Base-by-base conservation (phyloP, 2,329 filamentous ascomycete species). In the Scedosporium dehoogii region DNA sequence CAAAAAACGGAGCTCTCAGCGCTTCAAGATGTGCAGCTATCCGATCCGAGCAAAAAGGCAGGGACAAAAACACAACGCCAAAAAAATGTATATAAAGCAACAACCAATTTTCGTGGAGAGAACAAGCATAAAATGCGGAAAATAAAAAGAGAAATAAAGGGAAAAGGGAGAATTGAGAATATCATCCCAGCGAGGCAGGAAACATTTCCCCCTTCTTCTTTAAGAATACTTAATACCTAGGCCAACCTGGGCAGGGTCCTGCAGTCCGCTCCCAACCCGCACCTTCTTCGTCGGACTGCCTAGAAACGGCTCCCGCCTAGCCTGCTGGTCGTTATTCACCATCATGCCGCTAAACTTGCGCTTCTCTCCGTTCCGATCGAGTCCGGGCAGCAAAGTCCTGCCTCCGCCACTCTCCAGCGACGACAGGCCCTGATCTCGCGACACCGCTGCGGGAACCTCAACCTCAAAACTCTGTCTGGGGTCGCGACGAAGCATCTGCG, bases 401-500 rank as follows among this genome's bases (percentile, higher is more conserved):
- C 38, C 58, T 38, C 23, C 48, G 18, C 46, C 59, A 10, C 67
- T 68, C 65, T 82, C 80, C 1, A 73, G 70, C 14, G 78, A 75
- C 1, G 71, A 71, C 1, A 79, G 78, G 7, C 78, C 78, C 18
- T 66, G 76, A 56, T 80, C 78, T 27, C 76, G 73, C 14, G 76
- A 78, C 6, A 48, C 16, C 18, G 70, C 75, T 1, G 71, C 72
- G 1, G 79, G 76, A 64, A 73, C 74, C 0, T 75, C 76, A 3
- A 80, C 74, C 51, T 83, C 82, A 25, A 83, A 81, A 65, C 79
- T 82, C 69, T 80, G 76, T 9, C 79, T 75, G 1, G 81, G 74
- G 59, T 84, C 79, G 44, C 84, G 81, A 16, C 88, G 86, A 65
- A 91, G 80, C 85, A 93, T 86, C 67, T 85, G 86, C 2, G 87